A percentile compares a stretch with the other conserved stretches of the same genome.
These are phyloP conservation scores for Cryptosporidium bovis DNA, from an alignment of 169 alveolate species.

Conservation along the genomic window DNA sequence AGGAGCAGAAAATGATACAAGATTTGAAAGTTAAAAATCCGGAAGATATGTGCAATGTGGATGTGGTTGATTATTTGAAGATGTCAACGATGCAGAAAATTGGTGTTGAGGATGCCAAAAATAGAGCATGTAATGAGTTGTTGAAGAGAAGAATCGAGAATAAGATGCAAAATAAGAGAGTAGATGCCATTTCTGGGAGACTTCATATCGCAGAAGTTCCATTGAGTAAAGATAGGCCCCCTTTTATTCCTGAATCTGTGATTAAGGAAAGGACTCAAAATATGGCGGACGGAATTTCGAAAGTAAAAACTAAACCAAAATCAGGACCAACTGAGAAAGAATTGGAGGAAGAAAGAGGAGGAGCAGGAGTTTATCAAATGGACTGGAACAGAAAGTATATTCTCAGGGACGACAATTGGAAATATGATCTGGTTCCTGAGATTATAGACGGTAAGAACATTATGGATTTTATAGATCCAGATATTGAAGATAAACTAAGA, in stretches of 20 bases:
- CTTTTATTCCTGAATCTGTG: constrained; percentile 89
- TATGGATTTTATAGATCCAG: constrained; percentile 96
- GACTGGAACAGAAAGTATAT: constrained; percentile 88
- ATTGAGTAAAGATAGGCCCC: constrained; percentile 83
- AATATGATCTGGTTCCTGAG: constrained; percentile 98
- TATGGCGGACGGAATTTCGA: not conserved
- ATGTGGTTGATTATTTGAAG: constrained; percentile 70
- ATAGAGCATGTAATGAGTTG: constrained; percentile 87
- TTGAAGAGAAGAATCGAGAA: constrained; percentile 76
- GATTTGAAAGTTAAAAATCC: constrained; percentile 76
- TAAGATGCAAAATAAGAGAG: constrained; percentile 77
- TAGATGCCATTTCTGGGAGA: constrained; percentile 82
- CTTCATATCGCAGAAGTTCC: constrained; percentile 82
- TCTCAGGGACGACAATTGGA: constrained; percentile 93
- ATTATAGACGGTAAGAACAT: constrained; percentile 97
- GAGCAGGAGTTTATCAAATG: constrained; percentile 97
- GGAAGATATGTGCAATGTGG: constrained; percentile 76
- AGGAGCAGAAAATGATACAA: constrained; percentile 84
- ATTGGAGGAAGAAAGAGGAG: constrained; percentile 93
- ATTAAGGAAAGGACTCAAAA: constrained; percentile 75
- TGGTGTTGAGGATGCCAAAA: constrained; percentile 91
- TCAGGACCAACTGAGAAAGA: constrained; percentile 73
- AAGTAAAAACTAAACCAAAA: constrained; percentile 20
- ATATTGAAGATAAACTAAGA: constrained; percentile 93
- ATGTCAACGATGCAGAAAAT: constrained; percentile 85